phyloP scores from a whole-genome alignment of 2,329 filamentous ascomycete genomes.

The Hirsutella rhossiliensis region DNA sequence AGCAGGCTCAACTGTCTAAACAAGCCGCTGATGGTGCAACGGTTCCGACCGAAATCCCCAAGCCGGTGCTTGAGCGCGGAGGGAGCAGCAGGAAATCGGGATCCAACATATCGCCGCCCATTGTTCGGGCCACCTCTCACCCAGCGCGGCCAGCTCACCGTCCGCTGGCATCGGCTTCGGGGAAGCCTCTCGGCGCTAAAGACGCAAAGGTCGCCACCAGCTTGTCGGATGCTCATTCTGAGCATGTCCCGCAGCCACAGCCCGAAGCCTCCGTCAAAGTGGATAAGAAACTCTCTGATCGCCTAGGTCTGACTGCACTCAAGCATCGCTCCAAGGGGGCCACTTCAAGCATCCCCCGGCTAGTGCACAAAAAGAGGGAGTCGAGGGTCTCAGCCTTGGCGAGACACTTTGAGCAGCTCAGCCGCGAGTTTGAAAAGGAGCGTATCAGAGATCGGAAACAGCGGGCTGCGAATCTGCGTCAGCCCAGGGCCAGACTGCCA shows the following conservation, averaged over 20 bases:
- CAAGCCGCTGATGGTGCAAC: constrained; percentile 9
- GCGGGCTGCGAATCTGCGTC: constrained; percentile 60
- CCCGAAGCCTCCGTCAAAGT: constrained; percentile 31
- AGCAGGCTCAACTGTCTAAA: constrained; percentile 21
- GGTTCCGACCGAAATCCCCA: constrained; percentile 10
- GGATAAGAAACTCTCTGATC: constrained; percentile 70
- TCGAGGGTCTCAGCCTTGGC: constrained; percentile 84
- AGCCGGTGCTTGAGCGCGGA: constrained; percentile 19
- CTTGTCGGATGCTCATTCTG: constrained; percentile 2
- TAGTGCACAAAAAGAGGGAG: constrained; percentile 62
- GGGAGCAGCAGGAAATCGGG: constrained; percentile 30
- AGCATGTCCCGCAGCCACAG: constrained; percentile 8
- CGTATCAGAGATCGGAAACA: constrained; percentile 75
- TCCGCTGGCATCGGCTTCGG: constrained; percentile 26
- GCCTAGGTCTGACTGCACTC: constrained; percentile 51
- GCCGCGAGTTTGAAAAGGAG: constrained; percentile 92
- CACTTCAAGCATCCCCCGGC: constrained; percentile 78
- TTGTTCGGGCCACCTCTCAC: constrained; percentile 41
- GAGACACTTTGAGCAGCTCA: constrained; percentile 92
- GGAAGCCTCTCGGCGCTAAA: constrained; percentile 26
- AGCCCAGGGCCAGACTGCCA: constrained; percentile 69
- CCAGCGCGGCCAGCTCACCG: constrained; percentile 34
- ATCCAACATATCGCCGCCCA: constrained; percentile 35
- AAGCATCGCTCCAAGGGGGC: constrained; percentile 46
- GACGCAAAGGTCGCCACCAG: constrained; percentile 18